Evolutionary conservation across 257 asterid genomes (phyloP).

Genomic region (Datura wrightii): DNA sequence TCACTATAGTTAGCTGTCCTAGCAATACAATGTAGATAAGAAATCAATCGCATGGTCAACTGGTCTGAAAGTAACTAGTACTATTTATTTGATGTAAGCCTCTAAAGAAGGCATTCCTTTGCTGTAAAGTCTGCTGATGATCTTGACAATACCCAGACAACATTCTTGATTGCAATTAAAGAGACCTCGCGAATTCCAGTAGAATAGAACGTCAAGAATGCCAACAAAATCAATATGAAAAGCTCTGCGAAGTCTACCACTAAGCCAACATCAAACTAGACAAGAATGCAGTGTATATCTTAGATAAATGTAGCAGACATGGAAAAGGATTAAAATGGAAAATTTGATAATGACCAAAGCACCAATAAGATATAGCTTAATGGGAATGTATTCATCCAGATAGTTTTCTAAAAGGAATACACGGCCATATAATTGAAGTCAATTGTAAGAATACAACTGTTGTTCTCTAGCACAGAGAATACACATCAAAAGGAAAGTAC

Average conservation of each 20-base stretch:
- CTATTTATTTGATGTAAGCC: conserved; percentile 19
- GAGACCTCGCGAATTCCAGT: neutral
- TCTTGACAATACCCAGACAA: conserved; percentile 8
- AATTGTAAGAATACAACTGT: neutral
- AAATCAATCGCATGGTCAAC: conserved; percentile 11
- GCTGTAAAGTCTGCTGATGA: neutral
- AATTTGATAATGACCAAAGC: neutral
- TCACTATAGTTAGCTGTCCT: neutral
- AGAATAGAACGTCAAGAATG: neutral
- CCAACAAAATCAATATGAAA: conserved; percentile 13
- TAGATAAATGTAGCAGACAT: neutral
- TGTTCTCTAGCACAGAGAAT: conserved; percentile 18
- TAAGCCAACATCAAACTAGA: conserved; percentile 22
- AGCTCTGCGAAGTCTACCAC: neutral
- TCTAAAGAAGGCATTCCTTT: conserved; percentile 1
- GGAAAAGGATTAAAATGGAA: neutral
- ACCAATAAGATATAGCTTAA: neutral
- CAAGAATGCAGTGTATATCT: neutral
- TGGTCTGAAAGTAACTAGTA: neutral
- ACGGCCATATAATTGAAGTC: conserved; percentile 10
- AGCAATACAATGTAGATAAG: conserved; percentile 22
- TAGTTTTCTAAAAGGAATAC: neutral
- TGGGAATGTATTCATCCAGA: neutral
- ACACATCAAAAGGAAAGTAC: neutral
- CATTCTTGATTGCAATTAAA: neutral